Conservation (phyloP, 2,329 filamentous ascomycete genomes). For the Penicillium digitatum region DNA sequence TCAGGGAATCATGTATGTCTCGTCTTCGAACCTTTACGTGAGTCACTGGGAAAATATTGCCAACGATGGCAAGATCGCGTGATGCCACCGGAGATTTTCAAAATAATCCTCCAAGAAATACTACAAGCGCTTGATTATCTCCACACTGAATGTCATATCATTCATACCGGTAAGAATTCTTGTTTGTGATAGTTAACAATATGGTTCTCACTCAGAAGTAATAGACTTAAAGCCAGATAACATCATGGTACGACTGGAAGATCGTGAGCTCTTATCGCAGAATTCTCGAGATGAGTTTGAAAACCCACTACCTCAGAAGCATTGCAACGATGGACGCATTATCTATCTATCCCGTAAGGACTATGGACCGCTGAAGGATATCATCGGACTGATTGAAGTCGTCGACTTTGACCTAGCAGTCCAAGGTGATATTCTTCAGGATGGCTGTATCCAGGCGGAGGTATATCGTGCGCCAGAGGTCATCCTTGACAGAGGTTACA, state of each 20-base stretch:
- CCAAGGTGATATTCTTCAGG: slow-evolving; percentile 30
- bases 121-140: slow-evolving; percentile 44
- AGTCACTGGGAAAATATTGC: slow-evolving; percentile 29
- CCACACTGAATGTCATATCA: slow-evolving; percentile 41
- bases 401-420: slow-evolving; percentile 36
- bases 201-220: slow-evolving; percentile 5
- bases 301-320: slow-evolving; percentile 31
- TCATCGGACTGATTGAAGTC: slow-evolving; percentile 28
- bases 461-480: slow-evolving; percentile 38
- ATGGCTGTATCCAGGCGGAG: slow-evolving; percentile 46
- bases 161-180: slow-evolving; percentile 39
- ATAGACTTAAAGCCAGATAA: slow-evolving; percentile 45
- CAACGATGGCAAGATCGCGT: slow-evolving; percentile 22
- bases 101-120: slow-evolving; percentile 35
- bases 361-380: slow-evolving; percentile 23
- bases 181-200: background rate
- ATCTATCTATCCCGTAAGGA: slow-evolving; percentile 36
- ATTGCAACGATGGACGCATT: slow-evolving; percentile 25
- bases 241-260: slow-evolving; percentile 36
- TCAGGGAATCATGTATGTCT: slow-evolving; percentile 23
- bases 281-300: slow-evolving; percentile 27
- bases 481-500: slow-evolving; percentile 32
- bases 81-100: slow-evolving; percentile 32
- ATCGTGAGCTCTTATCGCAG: slow-evolving; percentile 20
- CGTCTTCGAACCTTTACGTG: slow-evolving; percentile 33